phyloP scores from a whole-genome alignment of 768 basidiomycete genomes.

The Rhizopogon roseolus region DNA sequence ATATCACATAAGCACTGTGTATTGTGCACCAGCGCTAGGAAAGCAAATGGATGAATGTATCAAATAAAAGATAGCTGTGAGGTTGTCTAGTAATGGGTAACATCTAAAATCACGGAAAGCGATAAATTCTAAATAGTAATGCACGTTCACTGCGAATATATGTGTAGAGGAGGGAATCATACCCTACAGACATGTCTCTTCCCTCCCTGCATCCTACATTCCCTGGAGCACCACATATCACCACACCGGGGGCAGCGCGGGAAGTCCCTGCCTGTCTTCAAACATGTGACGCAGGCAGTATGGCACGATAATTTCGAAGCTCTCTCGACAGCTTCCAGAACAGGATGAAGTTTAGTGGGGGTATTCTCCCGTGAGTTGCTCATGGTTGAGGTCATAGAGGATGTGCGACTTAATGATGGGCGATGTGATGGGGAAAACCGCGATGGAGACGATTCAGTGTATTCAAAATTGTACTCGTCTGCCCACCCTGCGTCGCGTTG shows the following conservation, averaged over 20 bases:
- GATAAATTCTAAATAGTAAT: neutral
- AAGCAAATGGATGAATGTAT: no score
- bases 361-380: conserved; percentile 7
- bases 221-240: conserved; percentile 60
- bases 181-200: conserved; percentile 45
- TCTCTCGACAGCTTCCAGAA: conserved; percentile 46
- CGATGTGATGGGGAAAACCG: conserved; percentile 8
- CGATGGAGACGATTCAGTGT: conserved; percentile 25
- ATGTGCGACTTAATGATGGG: conserved; percentile 40
- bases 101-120: no score
- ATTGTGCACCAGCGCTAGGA: no score
- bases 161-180: neutral
- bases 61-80: neutral
- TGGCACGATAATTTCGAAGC: conserved; percentile 45
- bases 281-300: conserved; percentile 47
- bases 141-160: neutral
- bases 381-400: conserved; percentile 21
- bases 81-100: neutral
- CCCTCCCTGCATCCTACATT: conserved; percentile 50
- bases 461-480: conserved; percentile 15
- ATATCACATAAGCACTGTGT: no score
- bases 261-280: conserved; percentile 47
- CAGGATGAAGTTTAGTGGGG: conserved; percentile 29
- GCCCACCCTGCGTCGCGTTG: neutral
- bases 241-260: conserved; percentile 57